Evolutionary conservation across 352 stramenopile species (phyloP).

Genomic region (Elongisporangium anandrum): DNA sequence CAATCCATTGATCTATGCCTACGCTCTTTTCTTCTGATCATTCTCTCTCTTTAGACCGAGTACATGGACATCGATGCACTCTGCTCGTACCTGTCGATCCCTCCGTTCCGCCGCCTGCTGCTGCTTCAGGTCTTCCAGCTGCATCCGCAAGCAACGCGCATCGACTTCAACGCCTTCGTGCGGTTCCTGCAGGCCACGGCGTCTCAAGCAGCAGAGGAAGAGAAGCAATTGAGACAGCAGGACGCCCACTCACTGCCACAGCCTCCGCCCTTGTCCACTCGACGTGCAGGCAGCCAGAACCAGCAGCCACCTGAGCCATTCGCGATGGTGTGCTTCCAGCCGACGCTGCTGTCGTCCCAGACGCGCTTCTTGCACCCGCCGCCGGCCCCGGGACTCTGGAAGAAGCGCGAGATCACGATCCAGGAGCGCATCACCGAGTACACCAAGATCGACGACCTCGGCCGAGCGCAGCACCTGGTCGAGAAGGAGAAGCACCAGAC

Average conservation of each 20-base stretch:
- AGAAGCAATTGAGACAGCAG: constrained; percentile 20
- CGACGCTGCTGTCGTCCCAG: constrained; percentile 28
- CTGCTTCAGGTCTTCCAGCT: constrained; percentile 56
- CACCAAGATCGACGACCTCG: constrained; percentile 85
- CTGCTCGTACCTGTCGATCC: constrained; percentile 69
- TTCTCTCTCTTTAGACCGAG: constrained; percentile 4
- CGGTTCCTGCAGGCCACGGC: constrained; percentile 60
- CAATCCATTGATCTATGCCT: not conserved
- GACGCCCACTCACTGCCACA: constrained; percentile 12
- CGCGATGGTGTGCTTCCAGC: constrained; percentile 40
- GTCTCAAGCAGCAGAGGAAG: constrained; percentile 38
- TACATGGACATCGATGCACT: constrained; percentile 57
- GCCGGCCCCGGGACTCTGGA: constrained; percentile 71
- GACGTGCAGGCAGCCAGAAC: not conserved
- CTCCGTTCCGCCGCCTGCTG: constrained; percentile 51
- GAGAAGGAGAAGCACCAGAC: constrained; percentile 84
- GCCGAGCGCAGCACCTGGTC: constrained; percentile 64
- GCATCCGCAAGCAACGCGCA: constrained; percentile 15
- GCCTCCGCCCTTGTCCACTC: constrained; percentile 11
- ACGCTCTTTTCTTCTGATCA: not conserved
- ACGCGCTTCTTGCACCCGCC: constrained; percentile 33
- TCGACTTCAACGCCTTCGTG: constrained; percentile 61
- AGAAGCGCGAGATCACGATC: constrained; percentile 85
- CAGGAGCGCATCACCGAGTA: constrained; percentile 86
- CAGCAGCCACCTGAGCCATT: constrained; percentile 4